A percentile compares a stretch with the other conserved stretches of the same genome.
phyloP scores from a whole-genome alignment of 2,329 filamentous ascomycete species.

The Aspergillus sp. region DNA sequence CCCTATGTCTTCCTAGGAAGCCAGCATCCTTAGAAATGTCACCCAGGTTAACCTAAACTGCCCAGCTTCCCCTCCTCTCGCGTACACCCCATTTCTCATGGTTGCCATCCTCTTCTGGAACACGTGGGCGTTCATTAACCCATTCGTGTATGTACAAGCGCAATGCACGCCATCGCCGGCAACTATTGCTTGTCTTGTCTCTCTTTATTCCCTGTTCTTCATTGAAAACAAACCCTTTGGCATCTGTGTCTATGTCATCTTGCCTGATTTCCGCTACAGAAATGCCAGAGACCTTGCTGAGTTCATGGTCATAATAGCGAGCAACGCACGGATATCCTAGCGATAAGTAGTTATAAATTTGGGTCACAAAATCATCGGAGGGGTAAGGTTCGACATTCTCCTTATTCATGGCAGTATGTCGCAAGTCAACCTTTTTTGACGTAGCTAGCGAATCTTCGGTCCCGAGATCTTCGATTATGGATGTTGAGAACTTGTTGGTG shows the following conservation, averaged over 20 bases:
- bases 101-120: slow-evolving; percentile 56
- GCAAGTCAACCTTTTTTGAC: background rate
- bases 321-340: slow-evolving; percentile 88
- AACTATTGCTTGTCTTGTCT: slow-evolving; percentile 50
- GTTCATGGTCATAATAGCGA: slow-evolving; percentile 77
- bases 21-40: background rate
- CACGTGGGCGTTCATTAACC: slow-evolving; percentile 80
- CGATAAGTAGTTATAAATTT: slow-evolving; percentile 96
- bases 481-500: background rate
- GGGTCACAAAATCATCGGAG: slow-evolving; percentile 80
- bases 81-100: slow-evolving; percentile 66
- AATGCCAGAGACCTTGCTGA: slow-evolving; percentile 76
- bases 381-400: slow-evolving; percentile 65
- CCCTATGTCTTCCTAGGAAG: background rate
- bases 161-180: slow-evolving; percentile 80
- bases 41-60: slow-evolving; percentile 27
- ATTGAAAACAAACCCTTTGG: slow-evolving; percentile 65
- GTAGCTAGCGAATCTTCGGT: background rate
- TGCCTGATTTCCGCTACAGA: slow-evolving; percentile 66
- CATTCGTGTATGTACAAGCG: slow-evolving; percentile 83
- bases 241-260: slow-evolving; percentile 66
- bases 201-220: slow-evolving; percentile 45
- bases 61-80: slow-evolving; percentile 65
- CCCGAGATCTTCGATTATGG: background rate
- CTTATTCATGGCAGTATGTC: slow-evolving; percentile 28